Evolutionary conservation across 176 grass and related monocot genomes (phyloP).

Genomic region (Carex scoparia): DNA sequence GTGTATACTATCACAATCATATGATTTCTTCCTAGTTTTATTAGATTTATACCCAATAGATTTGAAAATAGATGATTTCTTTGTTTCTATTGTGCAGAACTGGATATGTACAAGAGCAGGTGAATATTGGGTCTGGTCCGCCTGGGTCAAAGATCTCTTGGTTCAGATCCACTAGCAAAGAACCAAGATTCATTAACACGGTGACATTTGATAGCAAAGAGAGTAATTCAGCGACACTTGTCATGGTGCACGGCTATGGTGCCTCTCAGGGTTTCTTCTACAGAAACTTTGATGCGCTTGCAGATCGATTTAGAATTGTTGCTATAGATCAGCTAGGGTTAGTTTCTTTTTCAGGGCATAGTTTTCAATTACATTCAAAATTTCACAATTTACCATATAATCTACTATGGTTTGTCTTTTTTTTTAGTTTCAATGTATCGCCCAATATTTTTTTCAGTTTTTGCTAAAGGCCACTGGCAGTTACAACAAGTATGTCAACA

Average conservation of each 20-base stretch:
- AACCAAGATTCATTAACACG: conserved; percentile 97
- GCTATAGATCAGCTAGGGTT: conserved; percentile 97
- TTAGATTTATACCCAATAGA: not conserved
- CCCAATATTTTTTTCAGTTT: not conserved
- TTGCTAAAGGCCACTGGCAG: not conserved
- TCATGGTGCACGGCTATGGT: conserved; percentile 97
- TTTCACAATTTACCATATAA: not conserved
- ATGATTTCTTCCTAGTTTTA: not conserved
- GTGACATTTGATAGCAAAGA: conserved; percentile 91
- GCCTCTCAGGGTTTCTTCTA: conserved; percentile 97
- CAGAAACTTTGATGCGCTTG: conserved; percentile 92
- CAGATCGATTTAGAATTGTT: conserved; percentile 73
- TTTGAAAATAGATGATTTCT: not conserved
- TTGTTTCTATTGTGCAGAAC: conserved; percentile 47
- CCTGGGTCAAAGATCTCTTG: conserved; percentile 83
- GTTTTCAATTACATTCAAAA: not conserved
- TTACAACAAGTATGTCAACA: not conserved
- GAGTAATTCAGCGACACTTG: conserved; percentile 64
- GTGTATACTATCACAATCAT: not conserved
- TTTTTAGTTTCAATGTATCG: not conserved
- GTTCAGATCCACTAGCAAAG: conserved; percentile 84
- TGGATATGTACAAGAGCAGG: conserved; percentile 67
- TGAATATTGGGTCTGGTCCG: conserved; percentile 87
- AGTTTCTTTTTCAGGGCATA: conserved; percentile 3
- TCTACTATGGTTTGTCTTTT: not conserved